These are phyloP conservation scores for Yamagishiella unicocca DNA, from an alignment of 139 green algal genomes.

Conservation along the genomic window DNA sequence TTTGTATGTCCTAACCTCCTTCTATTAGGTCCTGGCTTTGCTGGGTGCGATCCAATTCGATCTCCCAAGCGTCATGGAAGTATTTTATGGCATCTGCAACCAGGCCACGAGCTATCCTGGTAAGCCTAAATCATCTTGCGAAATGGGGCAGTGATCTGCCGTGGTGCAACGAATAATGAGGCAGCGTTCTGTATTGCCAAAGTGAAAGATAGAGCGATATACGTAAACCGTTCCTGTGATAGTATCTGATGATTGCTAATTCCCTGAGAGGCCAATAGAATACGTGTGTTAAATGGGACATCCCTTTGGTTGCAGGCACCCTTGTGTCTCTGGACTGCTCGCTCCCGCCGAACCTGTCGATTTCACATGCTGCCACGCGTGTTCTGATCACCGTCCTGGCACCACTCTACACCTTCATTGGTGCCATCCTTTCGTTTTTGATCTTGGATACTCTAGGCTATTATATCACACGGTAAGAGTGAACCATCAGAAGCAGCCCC, in stretches of 20 bases:
- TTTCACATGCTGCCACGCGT: not conserved
- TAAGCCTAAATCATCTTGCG: too few species aligned
- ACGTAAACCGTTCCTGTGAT: too few species aligned
- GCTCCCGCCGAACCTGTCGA: not conserved
- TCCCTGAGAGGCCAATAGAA: too few species aligned
- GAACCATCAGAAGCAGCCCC: too few species aligned
- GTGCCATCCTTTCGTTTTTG: not conserved
- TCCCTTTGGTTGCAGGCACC: not conserved
- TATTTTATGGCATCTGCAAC: slow-evolving; percentile 4
- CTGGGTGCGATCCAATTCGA: not conserved
- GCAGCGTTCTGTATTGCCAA: too few species aligned
- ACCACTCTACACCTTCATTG: slow-evolving; percentile 1
- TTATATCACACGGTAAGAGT: not conserved
- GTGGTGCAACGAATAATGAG: too few species aligned
- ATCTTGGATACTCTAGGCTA: not conserved
- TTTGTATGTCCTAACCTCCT: too few species aligned
- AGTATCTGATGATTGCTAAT: too few species aligned
- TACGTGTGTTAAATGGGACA: too few species aligned
- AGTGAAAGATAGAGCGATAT: too few species aligned
- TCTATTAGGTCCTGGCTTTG: slow-evolving; percentile 28
- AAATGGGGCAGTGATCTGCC: too few species aligned
- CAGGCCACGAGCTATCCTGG: slow-evolving; percentile 16
- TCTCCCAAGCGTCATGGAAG: not conserved
- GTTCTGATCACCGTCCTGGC: not conserved
- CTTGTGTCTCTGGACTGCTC: slow-evolving; percentile 37